Evolutionary conservation across 2,329 filamentous ascomycete species (phyloP), one percentile per base, ranked within the genome.

Genomic region (Colletotrichum cordylinicola): DNA sequence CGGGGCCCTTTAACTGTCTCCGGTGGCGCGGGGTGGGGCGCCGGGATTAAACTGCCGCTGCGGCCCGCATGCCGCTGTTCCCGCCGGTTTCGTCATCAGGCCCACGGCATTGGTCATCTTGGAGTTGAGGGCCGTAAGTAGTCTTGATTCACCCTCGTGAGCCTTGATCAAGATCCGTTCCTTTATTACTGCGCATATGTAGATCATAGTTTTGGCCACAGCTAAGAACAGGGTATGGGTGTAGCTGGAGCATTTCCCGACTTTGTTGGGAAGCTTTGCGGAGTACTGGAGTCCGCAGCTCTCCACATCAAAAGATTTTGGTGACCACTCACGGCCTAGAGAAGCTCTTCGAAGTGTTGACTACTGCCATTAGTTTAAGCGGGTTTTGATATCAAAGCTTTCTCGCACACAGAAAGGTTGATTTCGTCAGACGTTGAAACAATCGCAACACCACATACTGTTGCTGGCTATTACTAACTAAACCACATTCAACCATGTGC

Each of bases 141-240:
- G 12, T 52, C 12, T 52, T 13, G 3, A 21, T 21, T 52, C 43
- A 13, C 6, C 43, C 6, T 10, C 43, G 7, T 13, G 43, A 4
- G 3, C 43, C 10, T 52, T 52, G 43, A 4, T 21, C 10, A 21
- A 13, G 3, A 13, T 52, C 10, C 8, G 7, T 52, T 21, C 13
- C 1, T 21, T 52, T 52, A 1, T 10, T 12, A 52, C 8, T 6
- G 12, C 9, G n/a, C n/a, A 52, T 13, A 4, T 8, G n/a, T 8
- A 52, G 10, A 10, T 2, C 2, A 13, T 21, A 0, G 0, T 52
- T 52, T n/a, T 24, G 0, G n/a, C 6, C n/a, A 2, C 13, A 10
- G 43, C 1, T 21, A 10, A 1, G 9, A 52, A 4, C 12, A 8
- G n/a, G 43, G 1, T 0, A 52, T 12, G 33, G 31, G 5, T 13